Conservation (phyloP, 192 early-diverging fungal species). For the Haplosporangium gracile region DNA sequence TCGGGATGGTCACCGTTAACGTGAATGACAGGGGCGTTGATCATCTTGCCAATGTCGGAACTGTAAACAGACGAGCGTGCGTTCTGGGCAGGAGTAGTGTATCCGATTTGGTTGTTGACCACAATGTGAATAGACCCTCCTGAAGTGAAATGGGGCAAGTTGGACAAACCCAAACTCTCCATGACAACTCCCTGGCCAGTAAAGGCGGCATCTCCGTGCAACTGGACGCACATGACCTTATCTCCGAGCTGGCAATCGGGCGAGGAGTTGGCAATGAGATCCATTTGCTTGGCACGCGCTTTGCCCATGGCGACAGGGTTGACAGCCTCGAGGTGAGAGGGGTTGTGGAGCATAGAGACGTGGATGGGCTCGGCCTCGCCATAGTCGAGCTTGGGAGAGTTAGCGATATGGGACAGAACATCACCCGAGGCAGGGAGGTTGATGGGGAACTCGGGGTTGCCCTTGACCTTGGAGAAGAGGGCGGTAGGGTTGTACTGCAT, state of each 20-base stretch:
- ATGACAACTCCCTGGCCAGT: slow-evolving; percentile 94
- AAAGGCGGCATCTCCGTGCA: slow-evolving; percentile 95
- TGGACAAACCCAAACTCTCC: slow-evolving; percentile 96
- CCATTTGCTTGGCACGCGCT: slow-evolving; percentile 95
- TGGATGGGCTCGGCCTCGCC: slow-evolving; percentile 74
- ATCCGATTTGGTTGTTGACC: slow-evolving; percentile 98
- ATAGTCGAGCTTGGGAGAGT: slow-evolving; percentile 83
- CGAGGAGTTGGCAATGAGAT: slow-evolving; percentile 69
- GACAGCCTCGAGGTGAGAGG: slow-evolving; percentile 96
- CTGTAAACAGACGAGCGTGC: slow-evolving; percentile 92
- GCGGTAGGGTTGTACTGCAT: slow-evolving; percentile 84
- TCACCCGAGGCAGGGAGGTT: slow-evolving; percentile 87
- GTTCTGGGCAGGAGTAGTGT: slow-evolving; percentile 97
- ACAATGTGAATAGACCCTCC: slow-evolving; percentile 98
- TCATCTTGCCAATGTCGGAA: slow-evolving; percentile 96
- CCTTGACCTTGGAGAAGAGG: slow-evolving; percentile 96
- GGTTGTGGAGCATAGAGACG: slow-evolving; percentile 95
- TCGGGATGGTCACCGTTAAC: slow-evolving; percentile 97
- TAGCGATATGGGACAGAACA: slow-evolving; percentile 90
- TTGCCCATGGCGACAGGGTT: slow-evolving; percentile 98
- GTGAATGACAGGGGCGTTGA: slow-evolving; percentile 95
- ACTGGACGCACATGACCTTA: slow-evolving; percentile 92
- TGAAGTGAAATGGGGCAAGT: slow-evolving; percentile 93
- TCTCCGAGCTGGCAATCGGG: slow-evolving; percentile 90
- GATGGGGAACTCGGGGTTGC: slow-evolving; percentile 90